Evolutionary conservation across 129 eudicot species (phyloP), one percentile per base, ranked within the genome.

Genomic region (Centaurea solstitialis): DNA sequence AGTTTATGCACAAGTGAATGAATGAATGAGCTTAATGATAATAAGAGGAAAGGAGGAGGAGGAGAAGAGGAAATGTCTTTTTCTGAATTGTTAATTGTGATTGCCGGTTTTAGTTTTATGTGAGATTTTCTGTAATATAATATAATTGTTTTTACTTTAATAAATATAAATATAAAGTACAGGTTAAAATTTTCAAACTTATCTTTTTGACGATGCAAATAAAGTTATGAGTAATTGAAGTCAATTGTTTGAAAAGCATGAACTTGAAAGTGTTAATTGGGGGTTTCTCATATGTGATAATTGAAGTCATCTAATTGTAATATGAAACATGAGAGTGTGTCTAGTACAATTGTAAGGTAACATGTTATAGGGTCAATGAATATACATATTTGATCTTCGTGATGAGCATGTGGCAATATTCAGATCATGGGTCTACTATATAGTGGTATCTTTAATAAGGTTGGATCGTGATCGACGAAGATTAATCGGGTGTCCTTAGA

Each of bases 61-160:
- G 21, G 17, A 53, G 64, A 13, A 70, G 73, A 50, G 26, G 72
- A 82, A 59, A 62, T 77, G 79, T 83, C 86, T 78, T 65, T 83
- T 77, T 83, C 82, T 83, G 68, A 45, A 41, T 77, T 50, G 13
- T 81, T 45, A 28, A 47, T 18, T 40, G 62, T 50, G 11, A 28
- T 43, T 53, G 3, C 20, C 0, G 77, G 11, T 17, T 22, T 23
- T 71, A 0, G n/a, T 28, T 64, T 83, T 77, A 83, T 71, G 79
- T 83, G 79, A 77, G 86, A 83, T 83, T 77, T 68, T 62, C 45
- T 50, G 7, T 20, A 64, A 64, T 26, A 77, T 61, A 40, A 59
- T 70, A 70, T 79, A 79, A 82, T 9, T 33, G 5, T 33, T 33
- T 33, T 12, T 68, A 64, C 70, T 17, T 40, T 1, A 21, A 3